Evolutionary conservation across 2,329 filamentous ascomycete genomes (phyloP).

Genomic region (Xylariaceae sp.): DNA sequence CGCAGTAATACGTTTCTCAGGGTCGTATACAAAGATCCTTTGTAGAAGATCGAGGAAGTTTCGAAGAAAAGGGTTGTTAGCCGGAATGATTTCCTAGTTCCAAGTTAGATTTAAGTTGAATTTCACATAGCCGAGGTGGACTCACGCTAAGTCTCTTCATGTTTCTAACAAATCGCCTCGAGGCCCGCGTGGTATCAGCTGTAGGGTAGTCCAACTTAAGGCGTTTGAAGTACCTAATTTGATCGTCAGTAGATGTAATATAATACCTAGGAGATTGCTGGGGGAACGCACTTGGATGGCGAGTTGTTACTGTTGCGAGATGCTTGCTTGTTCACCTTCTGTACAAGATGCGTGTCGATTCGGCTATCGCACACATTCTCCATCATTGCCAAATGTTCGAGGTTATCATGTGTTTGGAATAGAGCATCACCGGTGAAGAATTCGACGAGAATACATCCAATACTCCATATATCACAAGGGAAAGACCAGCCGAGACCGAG

Average conservation of each 20-base stretch:
- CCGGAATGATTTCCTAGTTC: slow-evolving; percentile 61
- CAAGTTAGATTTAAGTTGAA: slow-evolving; percentile 19
- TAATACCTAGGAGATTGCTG: neutral
- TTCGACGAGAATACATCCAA: slow-evolving; percentile 68
- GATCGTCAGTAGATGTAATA: slow-evolving; percentile 27
- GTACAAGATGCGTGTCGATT: slow-evolving; percentile 57
- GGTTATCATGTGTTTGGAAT: slow-evolving; percentile 69
- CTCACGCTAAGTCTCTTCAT: slow-evolving; percentile 65
- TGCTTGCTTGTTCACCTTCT: slow-evolving; percentile 53
- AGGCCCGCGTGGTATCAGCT: slow-evolving; percentile 59
- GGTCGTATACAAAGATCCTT: slow-evolving; percentile 67
- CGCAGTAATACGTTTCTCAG: slow-evolving; percentile 60
- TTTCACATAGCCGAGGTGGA: slow-evolving; percentile 7
- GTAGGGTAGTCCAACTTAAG: slow-evolving; percentile 62
- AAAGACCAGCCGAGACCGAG: slow-evolving; percentile 68
- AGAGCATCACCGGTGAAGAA: slow-evolving; percentile 69
- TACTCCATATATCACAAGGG: slow-evolving; percentile 71
- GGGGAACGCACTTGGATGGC: slow-evolving; percentile 54
- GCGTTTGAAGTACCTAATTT: slow-evolving; percentile 61
- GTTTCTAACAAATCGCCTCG: slow-evolving; percentile 64
- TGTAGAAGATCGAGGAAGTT: slow-evolving; percentile 61
- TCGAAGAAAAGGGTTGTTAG: slow-evolving; percentile 54
- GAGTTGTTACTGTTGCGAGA: slow-evolving; percentile 55
- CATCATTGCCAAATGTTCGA: slow-evolving; percentile 75
- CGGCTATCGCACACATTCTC: slow-evolving; percentile 59